Percentiles rank a stretch among this genome's conserved stretches.
Conservation (phyloP, 2,329 filamentous ascomycete genomes). For the Metarhizium guizhouense region DNA sequence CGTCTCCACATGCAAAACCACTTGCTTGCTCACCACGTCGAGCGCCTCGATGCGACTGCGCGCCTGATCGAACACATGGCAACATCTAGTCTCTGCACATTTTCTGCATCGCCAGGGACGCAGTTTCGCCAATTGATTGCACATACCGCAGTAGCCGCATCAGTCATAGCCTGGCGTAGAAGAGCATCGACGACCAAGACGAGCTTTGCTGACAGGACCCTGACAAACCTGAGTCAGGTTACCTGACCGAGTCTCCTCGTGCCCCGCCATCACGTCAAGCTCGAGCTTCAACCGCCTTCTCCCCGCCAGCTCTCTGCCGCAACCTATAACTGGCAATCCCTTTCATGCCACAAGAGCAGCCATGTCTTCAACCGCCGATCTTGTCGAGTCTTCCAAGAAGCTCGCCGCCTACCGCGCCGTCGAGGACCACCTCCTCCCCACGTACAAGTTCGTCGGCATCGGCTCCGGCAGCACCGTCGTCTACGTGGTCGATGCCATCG, state of each 20-base stretch:
- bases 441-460: slow-evolving; percentile 62
- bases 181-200: background rate
- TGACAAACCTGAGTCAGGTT: background rate
- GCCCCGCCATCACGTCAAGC: background rate
- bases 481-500: slow-evolving; percentile 78
- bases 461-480: slow-evolving; percentile 75
- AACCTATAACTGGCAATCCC: background rate
- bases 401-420: slow-evolving; percentile 68
- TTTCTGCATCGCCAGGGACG: too few species aligned
- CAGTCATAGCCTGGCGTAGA: too few species aligned
- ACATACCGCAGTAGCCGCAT: too few species aligned
- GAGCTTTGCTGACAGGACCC: background rate
- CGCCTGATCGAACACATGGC: too few species aligned
- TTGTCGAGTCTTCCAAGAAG: slow-evolving; percentile 66
- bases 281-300: background rate
- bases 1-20: too few species aligned
- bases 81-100: too few species aligned
- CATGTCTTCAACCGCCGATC: slow-evolving; percentile 27
- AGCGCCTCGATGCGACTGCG: too few species aligned
- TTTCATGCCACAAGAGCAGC: slow-evolving; percentile 8
- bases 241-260: background rate
- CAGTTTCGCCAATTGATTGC: too few species aligned
- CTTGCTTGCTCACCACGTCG: too few species aligned
- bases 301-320: background rate
- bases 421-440: slow-evolving; percentile 57